Evolutionary conservation across 108 stramenopile species (phyloP).

Genomic region (Aurantiochytrium sp.): DNA sequence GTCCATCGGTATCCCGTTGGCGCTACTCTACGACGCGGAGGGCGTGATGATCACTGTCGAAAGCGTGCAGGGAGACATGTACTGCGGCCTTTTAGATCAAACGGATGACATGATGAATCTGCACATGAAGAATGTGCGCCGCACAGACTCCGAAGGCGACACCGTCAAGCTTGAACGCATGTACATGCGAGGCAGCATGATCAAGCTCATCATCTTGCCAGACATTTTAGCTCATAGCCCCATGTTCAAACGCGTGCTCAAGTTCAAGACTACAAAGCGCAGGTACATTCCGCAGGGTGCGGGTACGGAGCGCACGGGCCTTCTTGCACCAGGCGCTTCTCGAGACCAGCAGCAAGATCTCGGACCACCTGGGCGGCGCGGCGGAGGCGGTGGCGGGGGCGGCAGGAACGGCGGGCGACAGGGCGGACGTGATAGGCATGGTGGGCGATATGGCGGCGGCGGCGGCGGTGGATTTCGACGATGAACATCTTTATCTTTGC

Average conservation of each 20-base stretch:
- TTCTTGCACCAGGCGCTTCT: background rate
- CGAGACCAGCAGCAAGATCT: background rate
- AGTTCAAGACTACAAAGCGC: slow-evolving; percentile 41
- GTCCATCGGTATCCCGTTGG: slow-evolving; percentile 49
- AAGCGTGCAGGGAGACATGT: slow-evolving; percentile 41
- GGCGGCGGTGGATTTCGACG: no score
- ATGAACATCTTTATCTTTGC: no score
- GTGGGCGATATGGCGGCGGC: background rate
- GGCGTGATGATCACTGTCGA: slow-evolving; percentile 52
- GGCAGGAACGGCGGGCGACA: background rate
- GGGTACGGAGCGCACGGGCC: background rate
- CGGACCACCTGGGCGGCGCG: background rate
- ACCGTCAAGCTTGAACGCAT: slow-evolving; percentile 30
- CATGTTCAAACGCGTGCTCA: slow-evolving; percentile 48
- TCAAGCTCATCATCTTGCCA: slow-evolving; percentile 42
- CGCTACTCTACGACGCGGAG: slow-evolving; percentile 56
- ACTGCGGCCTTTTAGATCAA: slow-evolving; percentile 43
- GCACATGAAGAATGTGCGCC: slow-evolving; percentile 40
- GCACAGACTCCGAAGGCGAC: slow-evolving; percentile 34
- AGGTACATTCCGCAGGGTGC: slow-evolving; percentile 38
- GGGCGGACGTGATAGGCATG: background rate
- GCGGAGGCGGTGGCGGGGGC: background rate
- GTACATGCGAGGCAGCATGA: slow-evolving; percentile 49
- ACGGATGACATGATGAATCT: slow-evolving; percentile 57
- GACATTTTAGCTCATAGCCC: slow-evolving; percentile 48